Conservation (phyloP, 148 eudicot species). For the Vaccinium darrowii region DNA sequence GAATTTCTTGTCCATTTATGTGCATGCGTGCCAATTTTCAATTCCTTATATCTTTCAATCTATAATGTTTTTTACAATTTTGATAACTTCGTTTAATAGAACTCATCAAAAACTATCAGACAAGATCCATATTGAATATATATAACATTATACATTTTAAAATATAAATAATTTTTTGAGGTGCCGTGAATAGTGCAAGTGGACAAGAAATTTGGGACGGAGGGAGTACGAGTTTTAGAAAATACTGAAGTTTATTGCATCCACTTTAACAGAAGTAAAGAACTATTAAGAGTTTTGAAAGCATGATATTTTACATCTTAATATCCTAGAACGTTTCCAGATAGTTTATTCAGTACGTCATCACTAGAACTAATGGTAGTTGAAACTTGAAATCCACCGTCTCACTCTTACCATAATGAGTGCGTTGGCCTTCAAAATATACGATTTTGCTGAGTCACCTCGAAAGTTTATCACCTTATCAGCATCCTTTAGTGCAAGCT, state of each 20-base stretch:
- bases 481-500: constrained; percentile 97
- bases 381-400: not conserved
- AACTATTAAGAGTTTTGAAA: not conserved
- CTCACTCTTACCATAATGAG: constrained; percentile 63
- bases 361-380: not conserved
- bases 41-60: no score
- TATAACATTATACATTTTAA: no score
- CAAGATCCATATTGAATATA: no score
- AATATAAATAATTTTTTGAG: no score
- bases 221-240: not conserved
- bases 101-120: no score
- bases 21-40: no score
- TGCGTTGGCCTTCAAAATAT: constrained; percentile 71
- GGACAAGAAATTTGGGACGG: no score
- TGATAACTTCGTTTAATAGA: no score
- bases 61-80: no score
- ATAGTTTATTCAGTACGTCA: not conserved
- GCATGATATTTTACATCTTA: constrained; percentile 2
- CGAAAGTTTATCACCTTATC: constrained; percentile 63
- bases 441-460: constrained; percentile 46
- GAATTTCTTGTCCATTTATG: no score
- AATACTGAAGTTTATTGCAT: not conserved
- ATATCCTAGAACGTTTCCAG: not conserved
- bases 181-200: no score
- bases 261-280: not conserved